These are phyloP conservation scores for Lachancea sp. DNA, from an alignment of 805 yeast genomes.

Conservation along the genomic window DNA sequence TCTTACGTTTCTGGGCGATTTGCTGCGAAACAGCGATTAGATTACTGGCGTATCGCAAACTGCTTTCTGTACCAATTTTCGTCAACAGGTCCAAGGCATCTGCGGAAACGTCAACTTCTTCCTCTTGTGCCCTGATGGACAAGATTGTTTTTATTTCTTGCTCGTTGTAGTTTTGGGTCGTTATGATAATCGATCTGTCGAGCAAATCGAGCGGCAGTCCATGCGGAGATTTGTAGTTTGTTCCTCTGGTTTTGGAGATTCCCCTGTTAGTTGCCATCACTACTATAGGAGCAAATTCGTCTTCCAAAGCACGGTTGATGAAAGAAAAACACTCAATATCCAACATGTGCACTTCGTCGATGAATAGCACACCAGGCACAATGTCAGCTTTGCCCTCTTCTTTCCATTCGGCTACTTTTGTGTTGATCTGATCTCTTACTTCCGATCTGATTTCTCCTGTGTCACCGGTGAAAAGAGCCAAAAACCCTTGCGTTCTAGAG, in stretches of 20 bases:
- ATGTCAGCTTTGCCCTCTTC: slow-evolving; percentile 99
- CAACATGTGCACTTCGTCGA: slow-evolving; percentile 97
- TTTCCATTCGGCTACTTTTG: slow-evolving; percentile 96
- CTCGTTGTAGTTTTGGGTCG: slow-evolving; percentile 68
- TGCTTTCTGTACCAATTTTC: slow-evolving; percentile 82
- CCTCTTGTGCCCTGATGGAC: slow-evolving; percentile 87
- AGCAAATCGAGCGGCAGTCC: slow-evolving; percentile 94
- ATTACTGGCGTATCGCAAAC: slow-evolving; percentile 88
- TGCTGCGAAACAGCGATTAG: slow-evolving; percentile 86
- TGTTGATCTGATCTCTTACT: slow-evolving; percentile 92
- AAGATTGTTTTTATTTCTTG: slow-evolving; percentile 85
- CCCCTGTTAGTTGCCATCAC: slow-evolving; percentile 99
- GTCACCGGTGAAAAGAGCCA: slow-evolving; percentile 91
- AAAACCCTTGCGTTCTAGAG: slow-evolving; percentile 94
- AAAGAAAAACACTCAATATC: slow-evolving; percentile 95
- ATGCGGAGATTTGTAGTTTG: slow-evolving; percentile 90
- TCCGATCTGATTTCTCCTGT: slow-evolving; percentile 97
- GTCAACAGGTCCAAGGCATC: slow-evolving; percentile 87
- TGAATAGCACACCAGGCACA: slow-evolving; percentile 94
- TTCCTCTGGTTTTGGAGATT: slow-evolving; percentile 86
- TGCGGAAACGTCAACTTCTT: slow-evolving; percentile 74
- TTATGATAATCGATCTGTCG: slow-evolving; percentile 89
- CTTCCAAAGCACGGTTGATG: slow-evolving; percentile 92
- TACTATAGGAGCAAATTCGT: slow-evolving; percentile 93
- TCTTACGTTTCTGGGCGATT: slow-evolving; percentile 75